Conservation (phyloP, 305 asterid species). For the Solanum hybrid region DNA sequence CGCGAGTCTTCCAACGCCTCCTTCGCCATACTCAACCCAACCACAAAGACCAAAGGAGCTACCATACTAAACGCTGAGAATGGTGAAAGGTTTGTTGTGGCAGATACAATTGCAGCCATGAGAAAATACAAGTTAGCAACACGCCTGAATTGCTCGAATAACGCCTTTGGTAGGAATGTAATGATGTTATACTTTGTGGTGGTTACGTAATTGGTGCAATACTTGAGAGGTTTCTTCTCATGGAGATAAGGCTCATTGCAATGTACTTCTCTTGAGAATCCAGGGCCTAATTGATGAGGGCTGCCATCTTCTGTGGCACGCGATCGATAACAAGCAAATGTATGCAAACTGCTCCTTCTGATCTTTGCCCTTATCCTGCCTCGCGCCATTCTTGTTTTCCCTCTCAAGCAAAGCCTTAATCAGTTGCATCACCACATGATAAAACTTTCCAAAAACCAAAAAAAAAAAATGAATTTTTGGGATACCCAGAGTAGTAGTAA, state of each 20-base stretch:
- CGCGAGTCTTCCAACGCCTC: conserved; percentile 91
- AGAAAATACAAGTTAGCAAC: conserved; percentile 88
- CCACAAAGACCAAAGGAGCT: conserved; percentile 73
- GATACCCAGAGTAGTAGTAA: background rate
- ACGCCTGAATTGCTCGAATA: conserved; percentile 84
- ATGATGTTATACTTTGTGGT: conserved; percentile 74
- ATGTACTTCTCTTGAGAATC: conserved; percentile 48
- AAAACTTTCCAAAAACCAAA: background rate
- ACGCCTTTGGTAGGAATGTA: conserved; percentile 68
- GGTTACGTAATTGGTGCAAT: conserved; percentile 53
- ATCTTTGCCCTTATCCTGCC: conserved; percentile 63
- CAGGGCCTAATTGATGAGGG: conserved; percentile 50
- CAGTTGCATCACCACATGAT: background rate
- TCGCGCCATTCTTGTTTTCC: conserved; percentile 34
- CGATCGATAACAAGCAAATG: conserved; percentile 43
- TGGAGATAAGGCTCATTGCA: conserved; percentile 60
- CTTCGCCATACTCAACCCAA: conserved; percentile 80
- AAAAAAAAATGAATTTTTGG: background rate
- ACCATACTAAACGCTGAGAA: conserved; percentile 60
- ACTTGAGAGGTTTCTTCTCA: conserved; percentile 42
- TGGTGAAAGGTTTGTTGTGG: conserved; percentile 58
- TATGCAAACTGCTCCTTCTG: conserved; percentile 52
- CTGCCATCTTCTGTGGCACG: conserved; percentile 30
- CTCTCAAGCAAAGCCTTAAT: conserved; percentile 13
- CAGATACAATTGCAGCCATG: conserved; percentile 52